Conservation (phyloP, 768 basidiomycete species). For the Mycena metata region DNA sequence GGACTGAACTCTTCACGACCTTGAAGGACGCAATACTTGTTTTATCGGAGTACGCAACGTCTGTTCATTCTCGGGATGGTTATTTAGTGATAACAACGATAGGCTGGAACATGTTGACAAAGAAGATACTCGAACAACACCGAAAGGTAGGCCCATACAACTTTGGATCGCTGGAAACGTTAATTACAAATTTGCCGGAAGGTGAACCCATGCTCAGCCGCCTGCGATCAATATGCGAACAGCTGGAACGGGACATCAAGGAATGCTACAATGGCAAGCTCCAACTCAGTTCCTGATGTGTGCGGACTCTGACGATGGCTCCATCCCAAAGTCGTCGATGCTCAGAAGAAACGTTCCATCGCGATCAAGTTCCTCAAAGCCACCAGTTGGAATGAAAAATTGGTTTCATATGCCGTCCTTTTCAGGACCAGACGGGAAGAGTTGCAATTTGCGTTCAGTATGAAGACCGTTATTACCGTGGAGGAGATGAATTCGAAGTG, state of each 20-base stretch:
- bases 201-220: constrained; percentile 25
- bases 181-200: no score
- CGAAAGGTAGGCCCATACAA: no score
- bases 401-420: constrained; percentile 11
- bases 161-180: no score
- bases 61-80: no score
- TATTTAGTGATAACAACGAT: background rate
- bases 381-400: constrained; percentile 25
- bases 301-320: background rate
- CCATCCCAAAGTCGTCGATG: constrained; percentile 13
- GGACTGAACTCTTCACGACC: constrained; percentile 23
- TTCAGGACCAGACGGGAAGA: constrained; percentile 26
- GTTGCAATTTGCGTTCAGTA: constrained; percentile 17
- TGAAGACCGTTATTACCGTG: constrained; percentile 15
- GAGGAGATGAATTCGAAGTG: constrained; percentile 26
- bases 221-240: constrained; percentile 19
- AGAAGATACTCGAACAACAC: constrained; percentile 23
- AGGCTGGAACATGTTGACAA: constrained; percentile 22
- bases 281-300: background rate
- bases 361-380: constrained; percentile 30
- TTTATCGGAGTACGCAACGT: constrained; percentile 21
- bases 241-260: constrained; percentile 30
- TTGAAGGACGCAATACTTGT: constrained; percentile 32
- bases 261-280: constrained; percentile 31
- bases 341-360: constrained; percentile 20